phyloP scores from a whole-genome alignment of 2,329 filamentous ascomycete species.

The Aciculosporium take region DNA sequence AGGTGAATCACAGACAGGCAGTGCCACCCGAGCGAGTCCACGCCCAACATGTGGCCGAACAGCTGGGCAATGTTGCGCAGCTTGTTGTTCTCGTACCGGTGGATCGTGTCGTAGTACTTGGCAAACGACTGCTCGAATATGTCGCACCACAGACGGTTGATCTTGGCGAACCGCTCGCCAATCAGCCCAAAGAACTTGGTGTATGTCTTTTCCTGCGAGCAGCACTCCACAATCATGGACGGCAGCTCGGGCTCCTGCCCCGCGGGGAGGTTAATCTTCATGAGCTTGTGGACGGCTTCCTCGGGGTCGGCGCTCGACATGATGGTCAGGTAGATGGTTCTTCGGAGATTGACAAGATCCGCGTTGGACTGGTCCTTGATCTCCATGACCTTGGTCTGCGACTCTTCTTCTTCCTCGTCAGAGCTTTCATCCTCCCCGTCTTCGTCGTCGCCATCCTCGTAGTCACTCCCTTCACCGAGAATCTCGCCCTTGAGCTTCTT shows the following conservation, averaged over 20 bases:
- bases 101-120: slow-evolving; percentile 94
- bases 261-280: slow-evolving; percentile 77
- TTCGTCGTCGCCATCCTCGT: slow-evolving; percentile 55
- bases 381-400: slow-evolving; percentile 74
- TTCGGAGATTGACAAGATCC: slow-evolving; percentile 80
- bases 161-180: slow-evolving; percentile 86
- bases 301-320: slow-evolving; percentile 94
- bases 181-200: slow-evolving; percentile 95
- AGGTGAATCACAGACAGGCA: slow-evolving; percentile 71
- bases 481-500: slow-evolving; percentile 86
- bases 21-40: slow-evolving; percentile 86
- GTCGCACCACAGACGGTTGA: slow-evolving; percentile 88
- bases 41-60: slow-evolving; percentile 80
- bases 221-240: slow-evolving; percentile 95
- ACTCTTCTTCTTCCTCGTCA: slow-evolving; percentile 59
- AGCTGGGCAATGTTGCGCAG: slow-evolving; percentile 90
- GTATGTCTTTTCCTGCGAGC: slow-evolving; percentile 91
- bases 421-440: slow-evolving; percentile 47
- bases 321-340: slow-evolving; percentile 93
- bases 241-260: slow-evolving; percentile 83
- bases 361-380: slow-evolving; percentile 98
- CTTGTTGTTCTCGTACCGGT: slow-evolving; percentile 90
- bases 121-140: slow-evolving; percentile 82
- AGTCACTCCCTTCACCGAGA: slow-evolving; percentile 79
- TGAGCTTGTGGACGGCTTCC: slow-evolving; percentile 92